Conservation (phyloP, 306 rosid genomes). For the Cucurbita ficifolia region DNA sequence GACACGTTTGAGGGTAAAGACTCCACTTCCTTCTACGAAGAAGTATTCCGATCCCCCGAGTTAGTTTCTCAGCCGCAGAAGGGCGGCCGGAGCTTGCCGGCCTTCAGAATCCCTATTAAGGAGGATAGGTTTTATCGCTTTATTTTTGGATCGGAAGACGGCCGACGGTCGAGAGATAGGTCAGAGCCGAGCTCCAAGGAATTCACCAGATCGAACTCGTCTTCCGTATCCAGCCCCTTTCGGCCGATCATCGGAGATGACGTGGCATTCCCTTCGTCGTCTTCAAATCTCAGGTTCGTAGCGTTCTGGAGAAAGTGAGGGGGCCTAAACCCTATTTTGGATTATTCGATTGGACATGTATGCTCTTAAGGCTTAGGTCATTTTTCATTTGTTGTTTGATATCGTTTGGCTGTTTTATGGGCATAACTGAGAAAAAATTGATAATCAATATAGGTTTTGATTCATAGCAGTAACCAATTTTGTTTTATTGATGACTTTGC, state of each 20-base stretch:
- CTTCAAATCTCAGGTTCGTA: slow-evolving; percentile 72
- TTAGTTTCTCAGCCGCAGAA: slow-evolving; percentile 12
- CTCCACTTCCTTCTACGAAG: slow-evolving; percentile 33
- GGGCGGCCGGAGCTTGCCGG: slow-evolving; percentile 37
- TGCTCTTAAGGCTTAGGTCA: slow-evolving; percentile 4
- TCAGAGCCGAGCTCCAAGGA: slow-evolving; percentile 53
- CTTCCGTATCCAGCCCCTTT: slow-evolving; percentile 65
- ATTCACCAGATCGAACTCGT: slow-evolving; percentile 44
- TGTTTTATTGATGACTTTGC: background rate
- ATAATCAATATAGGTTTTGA: background rate
- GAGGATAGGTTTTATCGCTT: slow-evolving; percentile 45
- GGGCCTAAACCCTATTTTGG: background rate
- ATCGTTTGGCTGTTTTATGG: background rate
- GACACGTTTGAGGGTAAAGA: background rate
- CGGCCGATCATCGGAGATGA: slow-evolving; percentile 48
- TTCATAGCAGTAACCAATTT: background rate
- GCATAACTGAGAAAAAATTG: background rate
- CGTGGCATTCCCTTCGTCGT: slow-evolving; percentile 47
- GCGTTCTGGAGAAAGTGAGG: background rate
- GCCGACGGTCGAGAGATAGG: slow-evolving; percentile 60
- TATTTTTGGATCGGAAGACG: slow-evolving; percentile 60
- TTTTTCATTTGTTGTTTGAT: slow-evolving; percentile 1
- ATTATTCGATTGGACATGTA: slow-evolving; percentile 17
- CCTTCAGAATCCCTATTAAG: slow-evolving; percentile 50
- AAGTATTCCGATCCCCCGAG: slow-evolving; percentile 35